phyloP scores from a whole-genome alignment of 352 stramenopile species.

The Pythium brassicae region DNA sequence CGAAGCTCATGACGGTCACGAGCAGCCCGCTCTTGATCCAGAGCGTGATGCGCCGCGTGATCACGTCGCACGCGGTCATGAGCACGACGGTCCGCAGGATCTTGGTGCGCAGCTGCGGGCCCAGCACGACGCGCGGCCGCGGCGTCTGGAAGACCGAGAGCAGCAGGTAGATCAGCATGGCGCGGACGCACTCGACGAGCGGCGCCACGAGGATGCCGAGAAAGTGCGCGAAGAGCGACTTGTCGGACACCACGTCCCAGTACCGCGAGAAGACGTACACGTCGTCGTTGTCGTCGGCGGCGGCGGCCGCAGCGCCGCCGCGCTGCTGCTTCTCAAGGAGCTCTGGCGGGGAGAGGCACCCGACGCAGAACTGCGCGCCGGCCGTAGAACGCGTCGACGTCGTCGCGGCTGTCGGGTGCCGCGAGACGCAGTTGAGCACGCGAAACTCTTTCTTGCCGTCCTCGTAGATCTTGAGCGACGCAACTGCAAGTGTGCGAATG shows the following conservation, averaged over 20 bases:
- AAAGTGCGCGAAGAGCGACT: conserved; percentile 65
- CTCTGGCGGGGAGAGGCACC: conserved; percentile 54
- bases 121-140: conserved; percentile 3
- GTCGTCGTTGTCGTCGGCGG: conserved; percentile 16
- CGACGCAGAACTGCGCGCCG: conserved; percentile 50
- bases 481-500: conserved; percentile 24
- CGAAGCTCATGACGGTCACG: conserved; percentile 63
- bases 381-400: conserved; percentile 10
- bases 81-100: conserved; percentile 36
- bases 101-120: conserved; percentile 30
- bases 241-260: conserved; percentile 77
- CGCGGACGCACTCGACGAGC: conserved; percentile 57
- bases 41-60: conserved; percentile 49
- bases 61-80: conserved; percentile 55
- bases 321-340: conserved; percentile 24
- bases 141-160: conserved; percentile 45
- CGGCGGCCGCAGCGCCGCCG: too few relatives aligned
- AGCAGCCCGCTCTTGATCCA: conserved; percentile 75
- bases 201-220: conserved; percentile 53
- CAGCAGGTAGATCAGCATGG: conserved; percentile 62
- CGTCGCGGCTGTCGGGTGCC: conserved; percentile 21
- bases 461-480: conserved; percentile 61
- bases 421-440: conserved; percentile 68
- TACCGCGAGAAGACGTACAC: conserved; percentile 85
- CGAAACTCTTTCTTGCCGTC: conserved; percentile 72